Evolutionary conservation across 2,329 filamentous ascomycete species (phyloP).

Genomic region (Lecanicillium sp.): DNA sequence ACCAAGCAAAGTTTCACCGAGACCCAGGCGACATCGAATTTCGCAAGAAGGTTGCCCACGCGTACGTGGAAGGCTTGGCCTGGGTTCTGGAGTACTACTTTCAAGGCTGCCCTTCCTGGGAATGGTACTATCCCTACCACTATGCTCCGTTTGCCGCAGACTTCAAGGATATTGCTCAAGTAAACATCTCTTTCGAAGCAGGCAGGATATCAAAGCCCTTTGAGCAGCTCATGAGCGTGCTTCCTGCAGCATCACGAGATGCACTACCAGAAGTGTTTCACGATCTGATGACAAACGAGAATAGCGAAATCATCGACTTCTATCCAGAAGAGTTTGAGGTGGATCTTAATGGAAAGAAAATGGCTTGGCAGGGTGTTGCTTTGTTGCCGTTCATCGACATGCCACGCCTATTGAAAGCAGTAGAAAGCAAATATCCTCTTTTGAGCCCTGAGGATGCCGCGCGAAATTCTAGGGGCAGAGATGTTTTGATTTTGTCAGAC

Average conservation of each 20-base stretch:
- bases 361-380: constrained; percentile 94
- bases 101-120: constrained; percentile 96
- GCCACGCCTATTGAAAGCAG: constrained; percentile 71
- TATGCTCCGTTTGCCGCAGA: constrained; percentile 97
- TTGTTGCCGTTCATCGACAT: constrained; percentile 95
- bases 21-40: constrained; percentile 76
- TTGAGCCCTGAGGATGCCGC: constrained; percentile 68
- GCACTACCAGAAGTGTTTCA: constrained; percentile 86
- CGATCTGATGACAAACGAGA: constrained; percentile 76
- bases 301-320: constrained; percentile 94
- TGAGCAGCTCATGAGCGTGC: constrained; percentile 96
- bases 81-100: constrained; percentile 98
- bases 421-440: constrained; percentile 73
- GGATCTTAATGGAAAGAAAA: constrained; percentile 96
- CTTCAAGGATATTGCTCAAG: constrained; percentile 74
- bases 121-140: constrained; percentile 98
- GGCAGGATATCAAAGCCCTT: constrained; percentile 84
- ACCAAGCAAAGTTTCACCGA: constrained; percentile 91
- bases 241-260: constrained; percentile 88
- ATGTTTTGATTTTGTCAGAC: constrained; percentile 79
- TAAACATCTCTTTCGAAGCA: constrained; percentile 75
- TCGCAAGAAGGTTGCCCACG: constrained; percentile 76
- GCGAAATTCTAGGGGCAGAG: constrained; percentile 73
- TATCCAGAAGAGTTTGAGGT: constrained; percentile 92
- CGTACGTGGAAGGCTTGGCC: constrained; percentile 90